Conservation (phyloP, 805 yeast species). For the Yamadazyma laniorum region DNA sequence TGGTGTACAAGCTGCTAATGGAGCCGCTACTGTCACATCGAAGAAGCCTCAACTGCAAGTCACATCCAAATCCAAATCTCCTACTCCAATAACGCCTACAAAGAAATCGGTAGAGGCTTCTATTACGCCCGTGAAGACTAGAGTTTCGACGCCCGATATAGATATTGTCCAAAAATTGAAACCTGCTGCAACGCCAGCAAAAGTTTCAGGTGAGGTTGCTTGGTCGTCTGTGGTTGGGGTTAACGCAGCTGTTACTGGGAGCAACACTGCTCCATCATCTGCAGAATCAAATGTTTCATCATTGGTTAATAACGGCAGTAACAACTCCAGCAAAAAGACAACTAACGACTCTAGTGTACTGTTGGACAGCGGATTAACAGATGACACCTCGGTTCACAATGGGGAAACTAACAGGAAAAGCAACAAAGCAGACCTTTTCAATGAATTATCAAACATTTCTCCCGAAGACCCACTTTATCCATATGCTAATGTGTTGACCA, state of each 20-base stretch:
- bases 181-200: slow-evolving; percentile 55
- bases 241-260: slow-evolving; percentile 13
- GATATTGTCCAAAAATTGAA: slow-evolving; percentile 45
- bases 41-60: slow-evolving; percentile 1
- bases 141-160: slow-evolving; percentile 24
- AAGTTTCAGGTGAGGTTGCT: slow-evolving; percentile 53
- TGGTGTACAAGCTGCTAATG: background rate
- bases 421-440: background rate
- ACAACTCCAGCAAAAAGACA: background rate
- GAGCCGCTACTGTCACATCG: background rate
- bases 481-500: slow-evolving; percentile 27
- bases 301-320: background rate
- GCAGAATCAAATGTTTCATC: slow-evolving; percentile 6
- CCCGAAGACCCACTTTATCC: slow-evolving; percentile 8
- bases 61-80: slow-evolving; percentile 3
- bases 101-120: slow-evolving; percentile 3
- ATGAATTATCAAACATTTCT: background rate
- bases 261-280: slow-evolving; percentile 8
- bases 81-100: slow-evolving; percentile 8
- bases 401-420: background rate
- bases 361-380: slow-evolving; percentile 5
- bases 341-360: slow-evolving; percentile 3
- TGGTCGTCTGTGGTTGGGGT: slow-evolving; percentile 57
- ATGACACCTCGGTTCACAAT: background rate
- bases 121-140: slow-evolving; percentile 13